A percentile compares a stretch with the other conserved stretches of the same genome.
Evolutionary conservation across 2,329 filamentous ascomycete species (phyloP).

Genomic region (Hymenoscyphus linearis): DNA sequence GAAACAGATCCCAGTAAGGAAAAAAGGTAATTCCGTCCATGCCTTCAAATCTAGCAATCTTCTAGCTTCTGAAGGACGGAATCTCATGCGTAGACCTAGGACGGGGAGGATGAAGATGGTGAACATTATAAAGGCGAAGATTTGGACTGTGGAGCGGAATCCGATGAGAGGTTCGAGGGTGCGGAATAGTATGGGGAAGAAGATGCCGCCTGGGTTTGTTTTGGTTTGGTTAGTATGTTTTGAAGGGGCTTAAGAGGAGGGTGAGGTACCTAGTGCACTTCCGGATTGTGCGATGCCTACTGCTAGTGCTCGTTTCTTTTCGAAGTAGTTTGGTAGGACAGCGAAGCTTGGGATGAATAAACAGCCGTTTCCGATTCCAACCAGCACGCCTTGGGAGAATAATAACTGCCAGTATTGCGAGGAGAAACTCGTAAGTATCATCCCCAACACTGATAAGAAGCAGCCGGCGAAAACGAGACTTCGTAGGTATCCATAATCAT

Average conservation of each 20-base stretch:
- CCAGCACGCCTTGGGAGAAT: constrained; percentile 36
- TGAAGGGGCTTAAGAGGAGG: neutral
- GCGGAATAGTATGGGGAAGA: constrained; percentile 39
- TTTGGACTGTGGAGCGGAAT: constrained; percentile 39
- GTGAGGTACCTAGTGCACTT: constrained; percentile 26
- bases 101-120: constrained; percentile 27
- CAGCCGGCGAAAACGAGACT: constrained; percentile 14
- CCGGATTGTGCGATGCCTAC: constrained; percentile 33
- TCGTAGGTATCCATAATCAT: constrained; percentile 3
- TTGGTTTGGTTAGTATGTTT: neutral
- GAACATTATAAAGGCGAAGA: constrained; percentile 40
- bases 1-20: constrained; percentile 27
- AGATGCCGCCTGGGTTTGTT: constrained; percentile 28
- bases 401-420: constrained; percentile 38
- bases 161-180: constrained; percentile 35
- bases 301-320: constrained; percentile 31
- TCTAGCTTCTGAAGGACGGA: constrained; percentile 27
- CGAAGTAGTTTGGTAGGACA: constrained; percentile 37
- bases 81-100: constrained; percentile 35
- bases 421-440: constrained; percentile 34
- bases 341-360: constrained; percentile 35
- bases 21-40: constrained; percentile 29
- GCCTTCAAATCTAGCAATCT: constrained; percentile 35
- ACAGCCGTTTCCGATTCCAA: constrained; percentile 36
- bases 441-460: constrained; percentile 23